Base-by-base conservation (phyloP, 192 early-diverging fungal genomes). In the Linnemannia exigua region DNA sequence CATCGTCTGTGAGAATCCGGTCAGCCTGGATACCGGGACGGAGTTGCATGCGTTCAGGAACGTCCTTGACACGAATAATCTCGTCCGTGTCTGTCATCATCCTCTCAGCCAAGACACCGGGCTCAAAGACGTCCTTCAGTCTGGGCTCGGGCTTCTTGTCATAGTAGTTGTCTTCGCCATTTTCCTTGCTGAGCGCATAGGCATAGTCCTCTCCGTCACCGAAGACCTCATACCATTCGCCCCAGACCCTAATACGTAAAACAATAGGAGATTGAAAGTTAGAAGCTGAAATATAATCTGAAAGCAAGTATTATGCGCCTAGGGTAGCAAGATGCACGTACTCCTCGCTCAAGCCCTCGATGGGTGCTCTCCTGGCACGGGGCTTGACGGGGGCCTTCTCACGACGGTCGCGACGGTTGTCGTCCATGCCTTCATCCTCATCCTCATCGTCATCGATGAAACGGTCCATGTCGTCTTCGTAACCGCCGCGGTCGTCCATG, bases 41-140 rank as follows among this genome's bases (percentile, higher is more conserved):
- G 88, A 97, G 91, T 77, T 97, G 97, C 84, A 98, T 93, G 67
- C 98, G 93, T 82, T 99, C 98, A 15, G 98, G 98, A 0, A 99
- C 89, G 75, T 99, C 97, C 35, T 90, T 90, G 5, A 93, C 83
- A 37, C 97, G 94, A 79, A 99, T 98, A 5, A 92, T 89, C 81
- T 99, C 96, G 80, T 99, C 98, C 68, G 90, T 89, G 58, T 97
- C 95, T 8, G 98, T 99, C 92, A 99, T 93, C 93, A 97, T 94
- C 74, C 95, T 92, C 58, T 93, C 95, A 35, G 91, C 95, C 63
- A 99, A 89, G 87, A 96, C 97, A 36, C 94, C 94, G 4, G 97
- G 97, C 86, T 98, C 97, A 79, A 96, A 72, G 19, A 87, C 90
- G 68, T 93, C 90, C 63, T 92, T 92, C 44, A 92, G 87, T 70